A percentile compares a stretch with the other conserved stretches of the same genome.
phyloP scores from a whole-genome alignment of 768 basidiomycete genomes.

The Pisolithus microcarpus region DNA sequence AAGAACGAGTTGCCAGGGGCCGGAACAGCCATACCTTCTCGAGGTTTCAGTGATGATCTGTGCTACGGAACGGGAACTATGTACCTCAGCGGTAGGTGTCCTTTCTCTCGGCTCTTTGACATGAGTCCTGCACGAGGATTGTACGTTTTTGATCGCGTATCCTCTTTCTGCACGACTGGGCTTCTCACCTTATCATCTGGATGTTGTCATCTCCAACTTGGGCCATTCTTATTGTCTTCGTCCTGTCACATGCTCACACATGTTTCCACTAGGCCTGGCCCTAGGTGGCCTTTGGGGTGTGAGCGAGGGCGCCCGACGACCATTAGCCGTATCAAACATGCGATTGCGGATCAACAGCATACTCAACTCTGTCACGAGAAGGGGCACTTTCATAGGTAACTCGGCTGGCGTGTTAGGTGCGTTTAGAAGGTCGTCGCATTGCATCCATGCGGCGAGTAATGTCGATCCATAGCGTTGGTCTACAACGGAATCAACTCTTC shows the following conservation, averaged over 20 bases:
- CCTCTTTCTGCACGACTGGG: conserved; percentile 35
- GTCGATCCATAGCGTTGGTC: conserved; percentile 63
- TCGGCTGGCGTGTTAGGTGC: conserved; percentile 95
- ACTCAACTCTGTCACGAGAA: conserved; percentile 91
- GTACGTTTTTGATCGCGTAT: conserved; percentile 45
- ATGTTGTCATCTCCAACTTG: conserved; percentile 33
- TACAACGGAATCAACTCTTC: conserved; percentile 97
- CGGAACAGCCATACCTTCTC: conserved; percentile 82
- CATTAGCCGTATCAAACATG: conserved; percentile 77
- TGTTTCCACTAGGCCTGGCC: conserved; percentile 72
- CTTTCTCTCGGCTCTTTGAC: conserved; percentile 51
- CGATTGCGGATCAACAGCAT: conserved; percentile 94
- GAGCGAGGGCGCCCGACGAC: conserved; percentile 86
- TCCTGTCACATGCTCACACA: conserved; percentile 69
- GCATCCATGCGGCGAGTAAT: conserved; percentile 24
- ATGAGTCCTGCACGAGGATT: conserved; percentile 39
- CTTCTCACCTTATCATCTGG: conserved; percentile 60
- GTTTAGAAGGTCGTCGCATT: conserved; percentile 35
- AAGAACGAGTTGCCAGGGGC: conserved; percentile 84
- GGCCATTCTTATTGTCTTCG: conserved; percentile 48
- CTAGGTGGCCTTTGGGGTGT: conserved; percentile 95
- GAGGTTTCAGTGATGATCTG: conserved; percentile 98
- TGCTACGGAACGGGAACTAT: conserved; percentile 99
- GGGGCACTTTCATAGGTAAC: conserved; percentile 97
- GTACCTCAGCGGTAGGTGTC: conserved; percentile 88